A percentile compares a stretch with the other conserved stretches of the same genome.
Conservation (phyloP, 1,284 basidiomycete species). For the Pholiota adiposa region DNA sequence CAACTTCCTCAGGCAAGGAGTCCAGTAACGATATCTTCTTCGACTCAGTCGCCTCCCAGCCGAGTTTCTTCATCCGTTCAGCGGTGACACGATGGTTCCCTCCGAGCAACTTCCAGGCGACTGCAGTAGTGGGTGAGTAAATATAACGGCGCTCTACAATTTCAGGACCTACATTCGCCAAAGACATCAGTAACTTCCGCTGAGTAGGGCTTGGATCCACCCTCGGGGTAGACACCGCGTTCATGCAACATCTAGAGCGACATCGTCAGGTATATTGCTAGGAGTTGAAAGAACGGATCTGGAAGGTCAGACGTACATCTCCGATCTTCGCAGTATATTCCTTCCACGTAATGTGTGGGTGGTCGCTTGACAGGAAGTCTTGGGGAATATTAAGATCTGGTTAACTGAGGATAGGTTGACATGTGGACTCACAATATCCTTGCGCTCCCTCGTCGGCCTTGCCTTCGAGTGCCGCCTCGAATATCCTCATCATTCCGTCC, state of each 20-base stretch:
- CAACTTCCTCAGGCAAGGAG: slow-evolving; percentile 37
- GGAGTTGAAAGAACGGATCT: neutral
- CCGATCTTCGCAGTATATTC: slow-evolving; percentile 38
- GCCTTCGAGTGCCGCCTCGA: slow-evolving; percentile 42
- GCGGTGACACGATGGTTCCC: slow-evolving; percentile 39
- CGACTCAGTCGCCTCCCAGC: slow-evolving; percentile 43
- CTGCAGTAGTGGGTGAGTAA: slow-evolving; percentile 25
- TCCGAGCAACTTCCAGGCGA: slow-evolving; percentile 43
- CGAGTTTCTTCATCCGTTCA: slow-evolving; percentile 38
- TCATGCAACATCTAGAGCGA: slow-evolving; percentile 36
- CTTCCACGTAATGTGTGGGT: slow-evolving; percentile 18
- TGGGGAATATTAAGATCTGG: neutral
- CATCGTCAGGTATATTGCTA: neutral
- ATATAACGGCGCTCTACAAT: neutral
- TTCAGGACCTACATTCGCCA: slow-evolving; percentile 36
- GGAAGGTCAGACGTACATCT: slow-evolving; percentile 32
- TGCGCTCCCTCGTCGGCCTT: slow-evolving; percentile 43
- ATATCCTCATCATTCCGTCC: slow-evolving; percentile 33
- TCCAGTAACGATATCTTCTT: slow-evolving; percentile 36
- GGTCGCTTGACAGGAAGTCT: slow-evolving; percentile 28
- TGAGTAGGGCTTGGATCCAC: slow-evolving; percentile 38
- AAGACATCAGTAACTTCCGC: slow-evolving; percentile 35
- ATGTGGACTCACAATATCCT: slow-evolving; percentile 39
- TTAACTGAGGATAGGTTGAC: neutral
- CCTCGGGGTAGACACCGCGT: slow-evolving; percentile 38